Conservation (phyloP, 2,329 filamentous ascomycete genomes). For the Fusarium algeriense region DNA sequence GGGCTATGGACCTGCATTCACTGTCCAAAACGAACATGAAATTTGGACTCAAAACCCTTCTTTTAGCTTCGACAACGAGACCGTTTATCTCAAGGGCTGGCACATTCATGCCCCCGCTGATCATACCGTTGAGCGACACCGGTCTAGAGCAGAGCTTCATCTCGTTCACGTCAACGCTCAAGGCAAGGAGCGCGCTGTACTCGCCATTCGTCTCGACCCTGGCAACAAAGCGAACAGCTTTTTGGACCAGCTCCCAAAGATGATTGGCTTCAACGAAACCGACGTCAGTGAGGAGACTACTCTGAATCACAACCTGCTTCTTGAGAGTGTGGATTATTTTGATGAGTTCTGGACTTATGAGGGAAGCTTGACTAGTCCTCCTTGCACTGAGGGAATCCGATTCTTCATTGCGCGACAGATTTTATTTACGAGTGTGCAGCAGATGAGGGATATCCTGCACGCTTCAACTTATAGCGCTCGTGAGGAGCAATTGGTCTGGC, state of each 20-base stretch:
- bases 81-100: conserved; percentile 39
- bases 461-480: conserved; percentile 39
- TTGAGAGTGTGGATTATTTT: conserved; percentile 29
- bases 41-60: conserved; percentile 29
- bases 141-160: conserved; percentile 39
- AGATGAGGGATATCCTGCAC: conserved; percentile 36
- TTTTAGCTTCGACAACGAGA: conserved; percentile 37
- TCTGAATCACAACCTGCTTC: conserved; percentile 12
- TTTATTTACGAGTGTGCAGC: conserved; percentile 33
- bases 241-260: conserved; percentile 14
- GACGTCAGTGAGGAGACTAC: not conserved
- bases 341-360: conserved; percentile 43
- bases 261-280: conserved; percentile 35
- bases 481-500: conserved; percentile 36
- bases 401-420: conserved; percentile 36
- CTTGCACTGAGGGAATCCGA: conserved; percentile 31
- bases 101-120: conserved; percentile 39
- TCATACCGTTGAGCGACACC: conserved; percentile 35
- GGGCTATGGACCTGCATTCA: conserved; percentile 38
- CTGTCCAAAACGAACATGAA: conserved; percentile 22
- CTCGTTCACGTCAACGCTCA: conserved; percentile 35
- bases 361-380: conserved; percentile 38
- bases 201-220: conserved; percentile 30
- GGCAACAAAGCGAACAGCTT: conserved; percentile 29
- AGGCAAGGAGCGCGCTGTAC: conserved; percentile 30